These are phyloP conservation scores for Phaeomoniella chlamydospora DNA, from an alignment of 2,329 filamentous ascomycete species.

Conservation along the genomic window DNA sequence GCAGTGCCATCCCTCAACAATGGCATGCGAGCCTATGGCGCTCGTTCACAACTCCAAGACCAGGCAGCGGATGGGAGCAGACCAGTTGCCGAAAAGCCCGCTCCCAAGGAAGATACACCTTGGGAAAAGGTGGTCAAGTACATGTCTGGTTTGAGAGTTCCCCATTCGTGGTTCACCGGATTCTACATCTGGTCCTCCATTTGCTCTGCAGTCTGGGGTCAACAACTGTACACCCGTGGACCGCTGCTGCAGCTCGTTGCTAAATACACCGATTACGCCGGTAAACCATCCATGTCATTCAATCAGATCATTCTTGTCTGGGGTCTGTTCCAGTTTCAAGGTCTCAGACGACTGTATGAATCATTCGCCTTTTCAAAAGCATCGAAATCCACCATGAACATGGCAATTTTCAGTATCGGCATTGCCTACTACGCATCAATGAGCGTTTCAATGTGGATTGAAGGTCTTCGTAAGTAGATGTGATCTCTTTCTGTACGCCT, in stretches of 20 bases:
- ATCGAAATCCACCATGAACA: conserved; percentile 67
- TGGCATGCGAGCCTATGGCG: conserved; percentile 48
- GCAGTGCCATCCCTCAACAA: conserved; percentile 33
- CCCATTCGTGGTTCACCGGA: conserved; percentile 78
- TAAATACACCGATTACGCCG: conserved; percentile 21
- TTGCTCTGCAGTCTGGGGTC: conserved; percentile 60
- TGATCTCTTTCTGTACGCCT: conserved; percentile 1
- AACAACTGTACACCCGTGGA: conserved; percentile 45
- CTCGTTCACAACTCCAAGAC: conserved; percentile 26
- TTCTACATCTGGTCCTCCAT: conserved; percentile 66
- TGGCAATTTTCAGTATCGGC: conserved; percentile 70
- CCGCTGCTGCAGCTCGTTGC: conserved; percentile 34
- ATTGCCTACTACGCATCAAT: conserved; percentile 62
- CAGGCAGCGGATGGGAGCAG: conserved; percentile 6
- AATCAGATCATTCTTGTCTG: conserved; percentile 53
- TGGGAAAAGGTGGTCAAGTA: neutral
- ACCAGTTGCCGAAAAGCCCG: neutral
- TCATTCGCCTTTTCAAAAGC: conserved; percentile 49
- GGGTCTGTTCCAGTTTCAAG: conserved; percentile 63
- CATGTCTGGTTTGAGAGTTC: conserved; percentile 42
- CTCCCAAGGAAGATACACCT: neutral
- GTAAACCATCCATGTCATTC: conserved; percentile 36
- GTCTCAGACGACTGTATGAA: conserved; percentile 61
- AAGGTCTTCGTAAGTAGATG: conserved; percentile 50
- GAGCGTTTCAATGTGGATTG: conserved; percentile 68